Evolutionary conservation across 331 rosid species (phyloP), one percentile per base, ranked within the genome.

Genomic region (Ulmus americana): DNA sequence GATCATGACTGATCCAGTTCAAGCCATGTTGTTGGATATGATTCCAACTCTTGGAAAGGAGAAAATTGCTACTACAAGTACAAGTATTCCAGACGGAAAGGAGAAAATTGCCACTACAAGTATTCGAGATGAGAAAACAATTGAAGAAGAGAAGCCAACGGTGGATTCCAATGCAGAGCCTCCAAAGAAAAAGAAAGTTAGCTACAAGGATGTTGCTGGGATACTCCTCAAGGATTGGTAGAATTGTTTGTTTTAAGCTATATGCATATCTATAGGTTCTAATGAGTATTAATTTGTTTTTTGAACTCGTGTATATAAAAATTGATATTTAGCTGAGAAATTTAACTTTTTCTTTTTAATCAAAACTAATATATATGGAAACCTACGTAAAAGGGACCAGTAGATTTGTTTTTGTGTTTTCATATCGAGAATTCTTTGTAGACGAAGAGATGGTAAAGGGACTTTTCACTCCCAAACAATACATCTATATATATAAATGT

Each of bases 11-110:
- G 95, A 86, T 82, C 97, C 95, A 1, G 71, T 91, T 70, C 81
- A 88, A 58, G 92, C 98, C 0, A 89, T 92, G 96, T 62, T 89
- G 72, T 78, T 92, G 69, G 85, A 79, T 79, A 77, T 86, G 90
- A 84, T 88, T 85, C 96, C 97, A 39, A 75, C 81, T 74, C 79
- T 83, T 10, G 81, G 79, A 64, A 58, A n/a, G 75, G 72, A 45
- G 62, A 69, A 76, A 64, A 71, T 39, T 57, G 79, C 72, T 47
- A 76, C 73, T 52, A 47, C 35, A 28, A 22, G 35, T 22, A 22
- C 35, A 22, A 28, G 4, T 3, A 59, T 6, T 28, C 35, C 3
- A 28, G 35, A 28, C 2, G 35, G 35, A 28, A 28, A 28, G 75
- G 72, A 45, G 62, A 72, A 77, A 70, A 71, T 57, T 39, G 79